Percentiles rank a stretch among this genome's conserved stretches.
Conservation (phyloP, 371 early-diverging fungal species). For the Syncephalastrum monosporum region DNA sequence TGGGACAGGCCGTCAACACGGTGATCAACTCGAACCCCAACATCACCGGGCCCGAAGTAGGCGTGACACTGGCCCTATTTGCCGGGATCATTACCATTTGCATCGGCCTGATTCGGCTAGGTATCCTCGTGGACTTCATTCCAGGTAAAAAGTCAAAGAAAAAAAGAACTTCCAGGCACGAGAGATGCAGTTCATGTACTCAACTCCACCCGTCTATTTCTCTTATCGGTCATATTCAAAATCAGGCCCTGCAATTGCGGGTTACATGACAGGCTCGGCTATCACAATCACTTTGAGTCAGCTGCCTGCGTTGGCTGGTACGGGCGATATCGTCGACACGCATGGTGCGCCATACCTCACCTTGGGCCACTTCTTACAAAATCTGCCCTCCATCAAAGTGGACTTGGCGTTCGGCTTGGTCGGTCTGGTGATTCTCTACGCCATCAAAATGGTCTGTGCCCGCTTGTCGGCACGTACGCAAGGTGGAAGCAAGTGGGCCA, state of each 20-base stretch:
- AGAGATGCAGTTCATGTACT: background rate
- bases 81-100: conserved; percentile 54
- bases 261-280: conserved; percentile 71
- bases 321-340: conserved; percentile 48
- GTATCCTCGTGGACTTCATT: conserved; percentile 82
- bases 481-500: conserved; percentile 24
- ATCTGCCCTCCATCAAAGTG: conserved; percentile 28
- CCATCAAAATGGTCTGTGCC: conserved; percentile 22
- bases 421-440: conserved; percentile 29
- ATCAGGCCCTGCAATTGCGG: conserved; percentile 61
- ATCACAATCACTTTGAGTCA: conserved; percentile 71
- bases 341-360: conserved; percentile 49
- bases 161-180: background rate
- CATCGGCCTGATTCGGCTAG: conserved; percentile 70
- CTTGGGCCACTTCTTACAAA: conserved; percentile 37
- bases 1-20: conserved; percentile 57
- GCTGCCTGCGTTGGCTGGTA: conserved; percentile 68
- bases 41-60: conserved; percentile 33
- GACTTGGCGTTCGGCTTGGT: conserved; percentile 43
- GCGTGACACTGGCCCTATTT: conserved; percentile 49
- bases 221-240: background rate
- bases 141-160: conserved; percentile 19
- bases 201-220: background rate
- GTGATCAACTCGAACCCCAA: conserved; percentile 40
- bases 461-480: conserved; percentile 17